Evolutionary conservation across 2,329 filamentous ascomycete genomes (phyloP).

Genomic region (Penicillium sp.): DNA sequence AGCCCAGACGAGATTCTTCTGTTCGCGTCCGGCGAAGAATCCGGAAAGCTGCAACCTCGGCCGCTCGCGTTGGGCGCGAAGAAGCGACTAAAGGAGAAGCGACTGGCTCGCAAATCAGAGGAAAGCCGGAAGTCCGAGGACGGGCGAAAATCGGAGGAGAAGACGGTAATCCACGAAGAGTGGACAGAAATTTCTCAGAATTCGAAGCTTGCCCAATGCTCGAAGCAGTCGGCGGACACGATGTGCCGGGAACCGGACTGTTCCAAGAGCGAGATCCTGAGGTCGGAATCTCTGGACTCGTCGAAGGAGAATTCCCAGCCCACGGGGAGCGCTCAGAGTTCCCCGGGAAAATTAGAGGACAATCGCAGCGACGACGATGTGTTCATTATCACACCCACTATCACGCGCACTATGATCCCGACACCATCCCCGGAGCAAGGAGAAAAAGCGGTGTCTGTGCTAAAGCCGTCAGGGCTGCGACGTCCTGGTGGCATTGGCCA

Average conservation of each 20-base stretch:
- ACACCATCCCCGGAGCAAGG: conserved; percentile 12
- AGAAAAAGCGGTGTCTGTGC: conserved; percentile 15
- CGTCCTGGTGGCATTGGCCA: conserved; percentile 18
- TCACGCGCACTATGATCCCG: conserved; percentile 38
- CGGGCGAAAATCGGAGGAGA: conserved; percentile 15
- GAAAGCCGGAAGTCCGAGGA: too few relatives aligned
- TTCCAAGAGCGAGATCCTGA: conserved; percentile 13
- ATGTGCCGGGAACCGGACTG: conserved; percentile 22
- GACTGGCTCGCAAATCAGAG: conserved; percentile 3
- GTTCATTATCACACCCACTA: conserved; percentile 39
- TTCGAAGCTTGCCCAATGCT: conserved; percentile 33
- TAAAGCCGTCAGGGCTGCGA: conserved; percentile 17
- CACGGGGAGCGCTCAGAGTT: conserved; percentile 9
- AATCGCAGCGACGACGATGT: conserved; percentile 27
- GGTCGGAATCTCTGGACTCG: conserved; percentile 15
- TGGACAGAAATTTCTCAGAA: conserved; percentile 30
- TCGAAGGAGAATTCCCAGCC: conserved; percentile 24
- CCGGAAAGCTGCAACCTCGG: conserved; percentile 20
- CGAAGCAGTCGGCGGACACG: conserved; percentile 26
- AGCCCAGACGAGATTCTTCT: conserved; percentile 37
- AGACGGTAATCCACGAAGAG: conserved; percentile 23
- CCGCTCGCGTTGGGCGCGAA: conserved; percentile 21
- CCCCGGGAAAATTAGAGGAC: conserved; percentile 12
- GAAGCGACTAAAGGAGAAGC: conserved; percentile 19
- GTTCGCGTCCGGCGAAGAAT: conserved; percentile 28